Conservation (phyloP, 2,329 filamentous ascomycete species). For the Fusarium sp. region DNA sequence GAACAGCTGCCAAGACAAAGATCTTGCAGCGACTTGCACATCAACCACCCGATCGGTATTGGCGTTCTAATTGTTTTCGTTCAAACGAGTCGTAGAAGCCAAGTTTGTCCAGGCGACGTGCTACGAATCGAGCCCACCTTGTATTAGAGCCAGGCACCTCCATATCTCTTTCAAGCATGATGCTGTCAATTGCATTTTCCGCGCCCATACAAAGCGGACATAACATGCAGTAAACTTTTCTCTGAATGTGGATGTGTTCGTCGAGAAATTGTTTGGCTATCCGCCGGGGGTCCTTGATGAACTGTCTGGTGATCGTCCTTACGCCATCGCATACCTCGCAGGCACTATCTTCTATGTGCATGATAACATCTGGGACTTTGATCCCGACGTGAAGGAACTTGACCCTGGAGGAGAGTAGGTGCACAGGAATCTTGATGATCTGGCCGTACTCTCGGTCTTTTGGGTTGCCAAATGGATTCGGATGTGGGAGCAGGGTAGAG, state of each 20-base stretch:
- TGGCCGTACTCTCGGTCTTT: not conserved
- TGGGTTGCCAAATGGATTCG: not conserved
- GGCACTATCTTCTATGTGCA: not conserved
- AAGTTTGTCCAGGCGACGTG: too few species aligned
- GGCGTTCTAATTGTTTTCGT: too few species aligned
- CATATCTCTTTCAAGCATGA: not conserved
- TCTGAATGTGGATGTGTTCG: too few species aligned
- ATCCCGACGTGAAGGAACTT: not conserved
- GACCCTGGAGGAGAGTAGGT: not conserved
- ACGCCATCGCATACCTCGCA: accelerated
- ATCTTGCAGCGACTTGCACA: too few species aligned
- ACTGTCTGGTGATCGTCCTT: not conserved
- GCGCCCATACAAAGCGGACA: conserved; percentile 12
- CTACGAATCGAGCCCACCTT: too few species aligned
- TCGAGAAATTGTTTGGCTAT: not conserved
- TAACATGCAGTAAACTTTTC: not conserved
- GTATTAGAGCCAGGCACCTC: too few species aligned
- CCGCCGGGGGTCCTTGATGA: not conserved
- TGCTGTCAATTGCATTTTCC: not conserved
- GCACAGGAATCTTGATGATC: not conserved
- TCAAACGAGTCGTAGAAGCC: too few species aligned
- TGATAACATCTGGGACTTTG: conserved; percentile 7
- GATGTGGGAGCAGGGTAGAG: accelerated
- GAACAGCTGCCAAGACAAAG: too few species aligned
- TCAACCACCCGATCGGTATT: too few species aligned